phyloP scores from a whole-genome alignment of 1,139 yeast species.

The Saccharomyces hybrid region DNA sequence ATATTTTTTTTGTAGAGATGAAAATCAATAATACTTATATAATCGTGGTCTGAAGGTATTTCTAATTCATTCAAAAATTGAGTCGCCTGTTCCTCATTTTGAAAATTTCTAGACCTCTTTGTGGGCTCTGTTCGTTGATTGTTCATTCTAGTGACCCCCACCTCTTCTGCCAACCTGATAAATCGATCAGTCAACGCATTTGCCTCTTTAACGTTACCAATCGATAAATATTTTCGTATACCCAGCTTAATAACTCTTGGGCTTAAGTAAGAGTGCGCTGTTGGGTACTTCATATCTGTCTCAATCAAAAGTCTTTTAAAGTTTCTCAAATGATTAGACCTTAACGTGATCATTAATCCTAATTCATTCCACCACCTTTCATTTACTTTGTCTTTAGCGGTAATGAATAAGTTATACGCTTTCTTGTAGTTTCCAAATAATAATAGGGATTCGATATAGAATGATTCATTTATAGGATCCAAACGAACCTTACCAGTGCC shows the following conservation, averaged over 20 bases:
- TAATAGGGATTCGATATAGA: conserved; percentile 30
- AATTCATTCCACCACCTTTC: conserved; percentile 37
- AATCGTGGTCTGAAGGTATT: conserved; percentile 17
- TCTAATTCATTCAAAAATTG: conserved; percentile 21
- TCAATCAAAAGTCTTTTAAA: conserved; percentile 23
- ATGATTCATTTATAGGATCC: conserved; percentile 32
- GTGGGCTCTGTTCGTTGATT: neutral
- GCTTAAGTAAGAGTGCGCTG: conserved; percentile 12
- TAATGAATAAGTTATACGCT: conserved; percentile 27
- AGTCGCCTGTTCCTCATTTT: conserved; percentile 23
- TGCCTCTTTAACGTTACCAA: conserved; percentile 15
- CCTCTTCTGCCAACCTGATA: conserved; percentile 11
- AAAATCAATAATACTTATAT: conserved; percentile 18
- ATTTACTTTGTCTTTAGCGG: conserved; percentile 22
- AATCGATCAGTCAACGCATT: conserved; percentile 16
- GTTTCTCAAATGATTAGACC: conserved; percentile 26
- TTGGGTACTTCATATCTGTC: conserved; percentile 16
- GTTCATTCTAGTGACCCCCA: conserved; percentile 12
- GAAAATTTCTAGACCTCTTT: conserved; percentile 10
- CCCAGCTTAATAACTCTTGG: conserved; percentile 22
- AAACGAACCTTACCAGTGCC: conserved; percentile 23
- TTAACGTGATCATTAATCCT: conserved; percentile 30
- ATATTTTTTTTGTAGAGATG: conserved; percentile 16
- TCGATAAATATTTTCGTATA: conserved; percentile 19
- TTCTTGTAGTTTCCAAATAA: conserved; percentile 23